Percentiles rank a stretch among this genome's conserved stretches.
Evolutionary conservation across 441 rosid species (phyloP).

Genomic region (Cnidoscolus chayamansa): DNA sequence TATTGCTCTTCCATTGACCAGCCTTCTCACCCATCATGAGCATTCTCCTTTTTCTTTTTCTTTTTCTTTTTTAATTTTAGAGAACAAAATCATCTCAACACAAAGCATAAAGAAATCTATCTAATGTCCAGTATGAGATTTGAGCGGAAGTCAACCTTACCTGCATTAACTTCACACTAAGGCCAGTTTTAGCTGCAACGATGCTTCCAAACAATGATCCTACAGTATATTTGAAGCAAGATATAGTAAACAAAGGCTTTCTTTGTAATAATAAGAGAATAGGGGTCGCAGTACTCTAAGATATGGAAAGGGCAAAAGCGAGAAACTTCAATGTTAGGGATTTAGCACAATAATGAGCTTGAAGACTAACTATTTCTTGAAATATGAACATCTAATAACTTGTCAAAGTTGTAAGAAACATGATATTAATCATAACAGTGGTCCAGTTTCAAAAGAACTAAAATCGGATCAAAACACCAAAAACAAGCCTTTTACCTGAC

Average conservation of each 20-base stretch:
- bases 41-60: not conserved
- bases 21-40: slow-evolving; percentile 5
- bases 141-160: slow-evolving; percentile 30
- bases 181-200: slow-evolving; percentile 63
- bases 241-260: slow-evolving; percentile 11
- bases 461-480: no score
- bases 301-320: slow-evolving; percentile 2
- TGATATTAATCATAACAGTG: no score
- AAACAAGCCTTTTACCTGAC: no score
- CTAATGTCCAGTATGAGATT: not conserved
- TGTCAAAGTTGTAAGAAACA: slow-evolving; percentile 10
- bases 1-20: slow-evolving; percentile 3
- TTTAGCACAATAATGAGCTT: not conserved
- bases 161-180: slow-evolving; percentile 87
- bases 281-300: not conserved
- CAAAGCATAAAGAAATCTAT: not conserved
- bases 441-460: no score
- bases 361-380: slow-evolving; percentile 5
- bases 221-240: slow-evolving; percentile 32
- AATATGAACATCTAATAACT: not conserved
- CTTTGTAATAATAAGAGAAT: slow-evolving; percentile 4
- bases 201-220: slow-evolving; percentile 83
- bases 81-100: not conserved
- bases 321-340: slow-evolving; percentile 1
- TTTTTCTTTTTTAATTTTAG: not conserved